Evolutionary conservation across 116 monocot species (phyloP).

Genomic region (Iris pallida): DNA sequence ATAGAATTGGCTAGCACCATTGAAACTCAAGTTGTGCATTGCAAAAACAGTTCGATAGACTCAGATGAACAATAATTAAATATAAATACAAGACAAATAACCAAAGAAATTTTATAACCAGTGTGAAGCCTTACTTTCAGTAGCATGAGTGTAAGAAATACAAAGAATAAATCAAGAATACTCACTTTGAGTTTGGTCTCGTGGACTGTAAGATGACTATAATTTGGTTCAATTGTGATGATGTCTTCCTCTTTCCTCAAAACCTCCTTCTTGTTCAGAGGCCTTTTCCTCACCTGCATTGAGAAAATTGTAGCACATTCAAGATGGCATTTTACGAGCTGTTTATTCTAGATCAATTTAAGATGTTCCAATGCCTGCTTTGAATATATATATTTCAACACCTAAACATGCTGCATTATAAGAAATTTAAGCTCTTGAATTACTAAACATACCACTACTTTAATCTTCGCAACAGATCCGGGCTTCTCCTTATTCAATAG

Average conservation of each 20-base stretch:
- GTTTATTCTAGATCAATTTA: too few relatives aligned
- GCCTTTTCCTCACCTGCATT: conserved; percentile 88
- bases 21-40: too few relatives aligned
- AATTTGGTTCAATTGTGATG: conserved; percentile 47
- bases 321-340: too few relatives aligned
- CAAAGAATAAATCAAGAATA: conserved; percentile 3
- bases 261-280: conserved; percentile 92
- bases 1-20: too few relatives aligned
- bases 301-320: not conserved
- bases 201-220: conserved; percentile 69
- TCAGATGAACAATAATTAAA: too few relatives aligned
- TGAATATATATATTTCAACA: too few relatives aligned
- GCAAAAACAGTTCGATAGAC: too few relatives aligned
- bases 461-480: conserved; percentile 87
- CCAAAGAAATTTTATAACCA: too few relatives aligned
- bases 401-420: too few relatives aligned
- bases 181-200: conserved; percentile 96
- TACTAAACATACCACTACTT: conserved; percentile 76
- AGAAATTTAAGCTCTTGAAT: not conserved
- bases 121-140: too few relatives aligned
- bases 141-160: not conserved
- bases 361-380: too few relatives aligned
- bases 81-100: too few relatives aligned
- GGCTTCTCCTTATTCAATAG: conserved; percentile 53
- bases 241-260: conserved; percentile 94